Conservation (phyloP, 257 asterid species). For the Solanum piurae region DNA sequence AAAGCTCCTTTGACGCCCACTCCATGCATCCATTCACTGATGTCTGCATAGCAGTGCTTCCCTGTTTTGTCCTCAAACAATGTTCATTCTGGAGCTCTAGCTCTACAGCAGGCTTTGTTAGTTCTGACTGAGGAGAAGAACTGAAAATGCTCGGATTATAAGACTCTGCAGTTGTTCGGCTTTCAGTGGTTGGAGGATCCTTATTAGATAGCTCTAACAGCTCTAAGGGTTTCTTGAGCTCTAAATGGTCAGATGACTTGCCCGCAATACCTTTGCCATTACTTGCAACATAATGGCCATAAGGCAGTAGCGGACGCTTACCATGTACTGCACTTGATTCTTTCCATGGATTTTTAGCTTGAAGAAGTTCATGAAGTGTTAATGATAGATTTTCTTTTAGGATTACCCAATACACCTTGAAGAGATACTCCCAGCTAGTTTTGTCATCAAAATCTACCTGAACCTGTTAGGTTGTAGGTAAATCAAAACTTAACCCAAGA, state of each 20-base stretch:
- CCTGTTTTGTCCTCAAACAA: conserved; percentile 1
- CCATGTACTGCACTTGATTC: conserved; percentile 21
- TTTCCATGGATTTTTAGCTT: conserved; percentile 51
- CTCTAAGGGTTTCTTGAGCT: conserved; percentile 23
- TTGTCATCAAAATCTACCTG: conserved; percentile 85
- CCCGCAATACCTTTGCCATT: conserved; percentile 16
- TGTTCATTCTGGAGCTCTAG: background rate
- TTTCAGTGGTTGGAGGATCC: conserved; percentile 6
- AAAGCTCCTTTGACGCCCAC: conserved; percentile 70
- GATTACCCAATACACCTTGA: conserved; percentile 74
- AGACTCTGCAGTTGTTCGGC: background rate
- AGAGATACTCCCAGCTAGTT: conserved; percentile 88
- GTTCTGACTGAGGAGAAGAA: conserved; percentile 25
- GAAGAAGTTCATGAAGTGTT: conserved; percentile 53
- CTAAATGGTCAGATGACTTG: conserved; percentile 24
- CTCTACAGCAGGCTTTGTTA: conserved; percentile 15
- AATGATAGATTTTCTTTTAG: conserved; percentile 54
- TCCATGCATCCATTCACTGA: conserved; percentile 15
- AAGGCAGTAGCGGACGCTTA: conserved; percentile 20
- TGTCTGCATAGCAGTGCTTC: conserved; percentile 15
- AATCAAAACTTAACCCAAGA: background rate
- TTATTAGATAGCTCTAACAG: conserved; percentile 10
- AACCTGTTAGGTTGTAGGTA: conserved; percentile 29
- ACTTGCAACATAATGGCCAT: conserved; percentile 11
- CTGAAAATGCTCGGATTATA: background rate